phyloP scores from a whole-genome alignment of 371 early-diverging fungal genomes.

The Gilbertella persicaria region DNA sequence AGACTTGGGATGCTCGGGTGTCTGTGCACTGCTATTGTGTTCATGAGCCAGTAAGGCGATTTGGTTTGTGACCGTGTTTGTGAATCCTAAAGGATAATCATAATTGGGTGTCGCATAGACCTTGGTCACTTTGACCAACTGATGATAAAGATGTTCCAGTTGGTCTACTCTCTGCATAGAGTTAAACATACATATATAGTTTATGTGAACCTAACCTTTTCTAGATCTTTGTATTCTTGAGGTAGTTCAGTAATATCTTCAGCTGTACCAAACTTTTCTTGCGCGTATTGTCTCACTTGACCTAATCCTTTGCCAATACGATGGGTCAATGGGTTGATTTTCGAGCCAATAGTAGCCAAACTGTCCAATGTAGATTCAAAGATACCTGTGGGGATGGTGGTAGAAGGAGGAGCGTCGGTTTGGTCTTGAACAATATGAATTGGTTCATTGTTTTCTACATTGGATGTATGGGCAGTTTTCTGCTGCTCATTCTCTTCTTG shows the following conservation, averaged over 20 bases:
- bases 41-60: slow-evolving; percentile 65
- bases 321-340: slow-evolving; percentile 75
- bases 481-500: too few species aligned
- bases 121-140: slow-evolving; percentile 74
- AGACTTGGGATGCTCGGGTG: slow-evolving; percentile 58
- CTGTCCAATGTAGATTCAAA: slow-evolving; percentile 56
- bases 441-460: background rate
- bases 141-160: slow-evolving; percentile 63
- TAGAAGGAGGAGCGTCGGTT: background rate
- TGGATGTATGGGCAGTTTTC: too few species aligned
- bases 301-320: slow-evolving; percentile 72
- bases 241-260: slow-evolving; percentile 89
- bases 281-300: slow-evolving; percentile 88
- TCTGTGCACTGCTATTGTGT: slow-evolving; percentile 44
- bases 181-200: slow-evolving; percentile 11
- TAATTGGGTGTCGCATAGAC: slow-evolving; percentile 73
- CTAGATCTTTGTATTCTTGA: slow-evolving; percentile 84
- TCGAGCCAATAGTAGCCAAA: slow-evolving; percentile 62
- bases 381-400: slow-evolving; percentile 12
- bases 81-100: slow-evolving; percentile 75
- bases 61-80: slow-evolving; percentile 61
- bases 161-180: slow-evolving; percentile 53
- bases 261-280: slow-evolving; percentile 83
- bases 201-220: slow-evolving; percentile 47
- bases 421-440: background rate